Evolutionary conservation across 805 yeast species (phyloP), one percentile per base, ranked within the genome.

Genomic region (Kazachstania kunashirensis): DNA sequence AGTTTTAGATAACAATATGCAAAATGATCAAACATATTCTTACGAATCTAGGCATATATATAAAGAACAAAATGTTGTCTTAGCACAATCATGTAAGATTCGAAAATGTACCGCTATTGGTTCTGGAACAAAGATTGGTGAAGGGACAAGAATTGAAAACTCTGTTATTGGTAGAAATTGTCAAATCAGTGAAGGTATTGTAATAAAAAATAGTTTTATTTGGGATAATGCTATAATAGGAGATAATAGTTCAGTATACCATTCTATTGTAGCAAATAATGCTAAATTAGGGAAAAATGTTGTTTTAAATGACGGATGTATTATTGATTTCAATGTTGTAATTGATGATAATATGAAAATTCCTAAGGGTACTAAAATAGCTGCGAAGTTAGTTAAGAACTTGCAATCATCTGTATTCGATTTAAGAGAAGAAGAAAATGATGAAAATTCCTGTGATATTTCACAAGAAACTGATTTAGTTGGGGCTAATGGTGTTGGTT

Each of bases 81-180:
- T 89, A 46, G 95, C 96, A 0, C 96, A 89, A 54, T 79, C 92
- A n/a, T 86, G 96, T 63, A 76, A 75, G 46, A 76, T 92, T 41
- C 84, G 82, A 14, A 73, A 78, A 37, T 70, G 84, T 46, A 83
- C 94, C 1, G 83, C 85, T 3, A 80, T 92, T 45, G 98, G 97
- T 3, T 65, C 79, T 1, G 70, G 75, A 35, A 70, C 95, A 0
- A 66, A 64, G 28, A 79, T 92, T 47, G 95, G 95, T 29, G 86
- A 81, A 46, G 77, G 79, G 13, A 65, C 95, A 0, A 45, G 50
- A 4, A 69, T 92, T 27, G 68, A 68, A 39, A 75, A 77, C 36
- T 77, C 94, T 17, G 82, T 83, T 3, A 76, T 92, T 54, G 98
- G 98, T 6, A 75, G 89, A 46, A 71, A 80, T 43, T 88, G 96